Base-by-base conservation (phyloP, 768 basidiomycete species). In the Suillus spraguei region DNA sequence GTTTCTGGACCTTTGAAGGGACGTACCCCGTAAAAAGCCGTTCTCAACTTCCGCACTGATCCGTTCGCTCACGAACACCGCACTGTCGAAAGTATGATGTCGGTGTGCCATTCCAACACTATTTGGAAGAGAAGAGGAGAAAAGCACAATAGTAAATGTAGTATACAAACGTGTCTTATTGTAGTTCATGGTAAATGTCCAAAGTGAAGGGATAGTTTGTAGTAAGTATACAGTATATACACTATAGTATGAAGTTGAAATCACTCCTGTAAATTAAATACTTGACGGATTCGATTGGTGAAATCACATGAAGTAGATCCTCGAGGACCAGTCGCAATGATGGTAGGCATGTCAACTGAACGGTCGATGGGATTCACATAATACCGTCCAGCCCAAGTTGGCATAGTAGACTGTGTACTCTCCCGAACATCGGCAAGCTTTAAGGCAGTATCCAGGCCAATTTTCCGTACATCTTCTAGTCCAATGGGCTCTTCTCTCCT, bases 401-500 rank as follows among this genome's bases (percentile, higher is more conserved):
- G 36, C 38, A 28, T 24, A 16, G 36, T 56, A 9, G 55, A 28
- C n/a, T 61, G 8, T 8, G 20, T 39, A 46, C 68, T 74, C 55
- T 71, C 72, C 17, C 67, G 61, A 38, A 75, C 24, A 9, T 64
- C 65, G 42, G 68, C 72, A 13, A 71, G 63, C 59, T 66, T 73
- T 46, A 73, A 36, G 5, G 53, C 38, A 24, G 61, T 44, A 13
- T 71, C 69, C 39, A 65, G 14, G n/a, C 68, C 68, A 24, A 69
- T 66, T 33, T 62, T 6, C 32, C 32, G 50, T 3, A 66, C 53
- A 39, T 73, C 71, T 38, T 41, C n/a, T 6, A 13, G n/a, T 38
- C 67, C 63, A 28, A 73, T 50, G 1, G 71, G 65, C 41, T 69
- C 67, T 14, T 64, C 55, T 39, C 55, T 56, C 55, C 38, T 56